phyloP scores from a whole-genome alignment of 2,329 filamentous ascomycete species.

The Chalaropsis ovoidea region DNA sequence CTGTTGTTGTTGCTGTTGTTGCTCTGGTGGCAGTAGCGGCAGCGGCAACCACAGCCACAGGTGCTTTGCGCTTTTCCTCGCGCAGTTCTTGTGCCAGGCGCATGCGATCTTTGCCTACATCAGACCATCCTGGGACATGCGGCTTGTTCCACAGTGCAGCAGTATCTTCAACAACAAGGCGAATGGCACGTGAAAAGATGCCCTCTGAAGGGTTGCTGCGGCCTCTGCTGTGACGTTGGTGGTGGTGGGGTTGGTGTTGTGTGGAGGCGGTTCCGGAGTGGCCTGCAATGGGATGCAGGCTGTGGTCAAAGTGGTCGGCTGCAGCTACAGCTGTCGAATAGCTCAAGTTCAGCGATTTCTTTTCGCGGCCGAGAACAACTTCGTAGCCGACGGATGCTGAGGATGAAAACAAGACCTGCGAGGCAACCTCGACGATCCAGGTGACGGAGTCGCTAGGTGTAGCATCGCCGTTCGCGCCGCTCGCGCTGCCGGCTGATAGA shows the following conservation, averaged over 20 bases:
- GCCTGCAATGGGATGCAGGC: constrained; percentile 4
- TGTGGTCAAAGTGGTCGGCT: constrained; percentile 30
- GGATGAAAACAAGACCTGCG: constrained; percentile 86
- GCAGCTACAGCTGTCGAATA: constrained; percentile 36
- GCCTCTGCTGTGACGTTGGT: constrained; percentile 34
- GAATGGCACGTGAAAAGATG: constrained; percentile 73
- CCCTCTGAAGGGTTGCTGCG: constrained; percentile 42
- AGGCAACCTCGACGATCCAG: constrained; percentile 86
- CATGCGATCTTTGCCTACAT: constrained; percentile 32
- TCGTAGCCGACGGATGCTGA: constrained; percentile 84
- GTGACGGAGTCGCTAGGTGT: constrained; percentile 50
- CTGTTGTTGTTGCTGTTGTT: not conserved
- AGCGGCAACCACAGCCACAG: constrained; percentile 14
- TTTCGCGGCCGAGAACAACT: constrained; percentile 72
- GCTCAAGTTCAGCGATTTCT: constrained; percentile 64
- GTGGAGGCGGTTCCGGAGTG: constrained; percentile 9
- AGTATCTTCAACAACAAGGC: constrained; percentile 75
- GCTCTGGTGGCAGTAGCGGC: not conserved
- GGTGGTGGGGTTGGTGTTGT: constrained; percentile 42
- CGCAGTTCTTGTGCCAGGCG: constrained; percentile 25
- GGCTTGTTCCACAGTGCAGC: constrained; percentile 89
- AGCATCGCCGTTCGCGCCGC: constrained; percentile 40
- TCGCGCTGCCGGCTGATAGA: constrained; percentile 26
- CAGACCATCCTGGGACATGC: constrained; percentile 57
- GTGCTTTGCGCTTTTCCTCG: constrained; percentile 15